Percentiles rank a stretch among this genome's conserved stretches.
Evolutionary conservation across 805 yeast species (phyloP).

Genomic region (Yarrowia deformans): DNA sequence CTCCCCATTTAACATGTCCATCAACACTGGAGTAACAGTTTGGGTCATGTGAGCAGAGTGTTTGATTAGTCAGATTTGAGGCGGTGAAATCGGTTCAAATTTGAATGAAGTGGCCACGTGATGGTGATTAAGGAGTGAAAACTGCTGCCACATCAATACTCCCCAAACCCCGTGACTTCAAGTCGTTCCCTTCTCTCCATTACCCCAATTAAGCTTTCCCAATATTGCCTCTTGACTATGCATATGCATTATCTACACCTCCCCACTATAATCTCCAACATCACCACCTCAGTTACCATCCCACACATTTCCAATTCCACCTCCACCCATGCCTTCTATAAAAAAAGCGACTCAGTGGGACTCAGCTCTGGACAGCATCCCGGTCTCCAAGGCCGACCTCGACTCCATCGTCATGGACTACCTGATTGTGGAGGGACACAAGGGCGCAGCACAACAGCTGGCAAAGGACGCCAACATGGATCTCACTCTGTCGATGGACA

Average conservation of each 20-base stretch:
- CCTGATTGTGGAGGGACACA: constrained; percentile 78
- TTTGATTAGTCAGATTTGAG: no score
- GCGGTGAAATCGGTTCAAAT: no score
- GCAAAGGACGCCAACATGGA: constrained; percentile 58
- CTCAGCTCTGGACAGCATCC: constrained; percentile 44
- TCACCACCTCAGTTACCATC: background rate
- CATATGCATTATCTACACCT: constrained; percentile 7
- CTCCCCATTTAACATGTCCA: background rate
- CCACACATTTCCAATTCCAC: no score
- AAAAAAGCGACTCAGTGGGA: constrained; percentile 48
- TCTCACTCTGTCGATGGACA: constrained; percentile 54
- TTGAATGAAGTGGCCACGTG: no score
- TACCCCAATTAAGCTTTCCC: background rate
- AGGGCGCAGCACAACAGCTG: constrained; percentile 67
- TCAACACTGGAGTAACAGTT: no score
- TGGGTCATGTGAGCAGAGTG: no score
- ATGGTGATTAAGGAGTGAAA: no score
- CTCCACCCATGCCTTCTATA: constrained; percentile 29
- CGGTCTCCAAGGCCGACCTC: constrained; percentile 48
- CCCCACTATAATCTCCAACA: background rate
- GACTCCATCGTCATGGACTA: constrained; percentile 71
- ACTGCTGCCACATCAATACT: no score
- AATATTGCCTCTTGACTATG: background rate
- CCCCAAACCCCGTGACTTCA: no score
- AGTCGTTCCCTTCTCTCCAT: no score